Evolutionary conservation across 768 basidiomycete genomes (phyloP).

Genomic region (Boletales sp.): DNA sequence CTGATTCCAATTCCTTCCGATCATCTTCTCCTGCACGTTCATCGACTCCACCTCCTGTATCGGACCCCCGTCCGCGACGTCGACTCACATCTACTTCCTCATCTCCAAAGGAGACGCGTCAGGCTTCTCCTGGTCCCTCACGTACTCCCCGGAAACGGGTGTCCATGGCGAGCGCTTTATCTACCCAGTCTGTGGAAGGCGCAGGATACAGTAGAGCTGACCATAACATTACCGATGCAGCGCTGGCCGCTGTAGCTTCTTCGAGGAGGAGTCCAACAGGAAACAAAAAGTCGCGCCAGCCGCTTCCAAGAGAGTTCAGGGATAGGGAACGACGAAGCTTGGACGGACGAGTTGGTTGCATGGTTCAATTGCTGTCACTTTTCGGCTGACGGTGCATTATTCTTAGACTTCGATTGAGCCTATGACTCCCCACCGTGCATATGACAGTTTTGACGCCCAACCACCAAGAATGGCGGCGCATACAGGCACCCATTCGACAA

Average conservation of each 20-base stretch:
- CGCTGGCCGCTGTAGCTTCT: slow-evolving; percentile 58
- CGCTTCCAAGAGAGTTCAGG: slow-evolving; percentile 49
- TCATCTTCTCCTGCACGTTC: slow-evolving; percentile 39
- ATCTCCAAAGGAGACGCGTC: slow-evolving; percentile 39
- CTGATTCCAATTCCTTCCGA: slow-evolving; percentile 29
- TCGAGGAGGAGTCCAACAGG: slow-evolving; percentile 49
- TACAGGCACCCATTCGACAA: slow-evolving; percentile 18
- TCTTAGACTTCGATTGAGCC: slow-evolving; percentile 35
- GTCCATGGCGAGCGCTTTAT: slow-evolving; percentile 34
- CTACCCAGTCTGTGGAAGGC: slow-evolving; percentile 22
- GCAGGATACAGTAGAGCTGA: slow-evolving; percentile 21
- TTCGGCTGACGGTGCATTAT: slow-evolving; percentile 2
- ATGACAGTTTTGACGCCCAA: slow-evolving; percentile 17
- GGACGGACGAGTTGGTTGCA: slow-evolving; percentile 40
- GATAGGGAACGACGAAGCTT: slow-evolving; percentile 34
- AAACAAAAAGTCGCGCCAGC: slow-evolving; percentile 43
- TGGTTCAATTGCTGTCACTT: neutral
- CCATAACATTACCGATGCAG: slow-evolving; percentile 49
- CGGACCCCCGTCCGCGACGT: slow-evolving; percentile 29
- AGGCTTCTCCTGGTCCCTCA: slow-evolving; percentile 38
- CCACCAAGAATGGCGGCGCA: slow-evolving; percentile 24
- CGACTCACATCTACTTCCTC: slow-evolving; percentile 49
- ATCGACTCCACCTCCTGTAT: slow-evolving; percentile 34
- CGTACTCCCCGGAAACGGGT: slow-evolving; percentile 42
- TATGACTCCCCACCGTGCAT: slow-evolving; percentile 35